These are phyloP conservation scores for Zostera marina DNA, from an alignment of 116 monocot species.

Conservation along the genomic window DNA sequence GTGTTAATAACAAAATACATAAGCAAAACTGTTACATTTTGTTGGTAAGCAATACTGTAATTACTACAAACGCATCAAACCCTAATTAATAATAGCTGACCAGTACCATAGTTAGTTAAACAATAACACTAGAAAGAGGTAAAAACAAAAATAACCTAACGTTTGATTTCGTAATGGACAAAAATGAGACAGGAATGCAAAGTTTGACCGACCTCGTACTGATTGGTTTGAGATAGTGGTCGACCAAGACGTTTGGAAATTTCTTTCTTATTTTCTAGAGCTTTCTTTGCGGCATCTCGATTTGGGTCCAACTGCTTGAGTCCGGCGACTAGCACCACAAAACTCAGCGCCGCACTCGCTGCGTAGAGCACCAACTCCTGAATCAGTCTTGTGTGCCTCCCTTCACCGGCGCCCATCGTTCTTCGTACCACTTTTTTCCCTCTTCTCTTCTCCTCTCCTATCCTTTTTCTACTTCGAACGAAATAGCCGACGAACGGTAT, in stretches of 20 bases:
- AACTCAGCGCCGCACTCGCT: slow-evolving; percentile 87
- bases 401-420: slow-evolving; percentile 17
- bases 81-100: no score
- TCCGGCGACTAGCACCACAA: slow-evolving; percentile 66
- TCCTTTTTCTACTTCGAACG: neutral
- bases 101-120: no score
- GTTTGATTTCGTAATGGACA: neutral
- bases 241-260: slow-evolving; percentile 86
- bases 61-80: no score
- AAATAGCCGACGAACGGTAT: no score
- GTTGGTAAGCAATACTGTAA: no score
- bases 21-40: no score
- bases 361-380: slow-evolving; percentile 91
- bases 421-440: neutral
- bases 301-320: slow-evolving; percentile 91
- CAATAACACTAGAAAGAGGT: no score
- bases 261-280: slow-evolving; percentile 91
- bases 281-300: slow-evolving; percentile 68
- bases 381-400: slow-evolving; percentile 25
- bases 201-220: slow-evolving; percentile 54
- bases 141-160: neutral
- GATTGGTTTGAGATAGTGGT: slow-evolving; percentile 63
- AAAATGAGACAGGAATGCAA: neutral
- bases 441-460: neutral
- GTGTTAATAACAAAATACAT: no score